Evolutionary conservation across 768 basidiomycete species (phyloP).

Genomic region (Clathrus columnatus): DNA sequence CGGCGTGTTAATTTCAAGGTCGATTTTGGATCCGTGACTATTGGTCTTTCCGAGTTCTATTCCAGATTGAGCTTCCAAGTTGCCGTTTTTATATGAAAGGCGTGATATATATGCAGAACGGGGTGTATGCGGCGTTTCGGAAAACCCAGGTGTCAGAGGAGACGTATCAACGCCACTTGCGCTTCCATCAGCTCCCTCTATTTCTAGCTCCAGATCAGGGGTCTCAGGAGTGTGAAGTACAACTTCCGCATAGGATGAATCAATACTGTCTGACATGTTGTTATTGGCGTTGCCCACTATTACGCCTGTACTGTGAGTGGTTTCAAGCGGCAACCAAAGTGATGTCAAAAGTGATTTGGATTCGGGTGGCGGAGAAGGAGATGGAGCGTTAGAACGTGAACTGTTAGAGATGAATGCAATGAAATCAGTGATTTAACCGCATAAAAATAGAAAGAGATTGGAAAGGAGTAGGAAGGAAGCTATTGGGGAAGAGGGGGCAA

Average conservation of each 20-base stretch:
- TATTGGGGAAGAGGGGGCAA: background rate
- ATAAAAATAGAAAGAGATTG: too few species aligned
- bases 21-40: too few species aligned
- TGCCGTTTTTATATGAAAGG: background rate
- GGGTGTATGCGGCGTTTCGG: slow-evolving; percentile 1
- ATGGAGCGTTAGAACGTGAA: slow-evolving; percentile 1
- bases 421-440: too few species aligned
- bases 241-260: slow-evolving; percentile 13
- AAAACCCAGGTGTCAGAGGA: slow-evolving; percentile 34
- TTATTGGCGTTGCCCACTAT: slow-evolving; percentile 12
- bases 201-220: slow-evolving; percentile 26
- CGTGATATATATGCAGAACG: background rate
- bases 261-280: background rate
- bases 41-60: background rate
- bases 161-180: slow-evolving; percentile 36
- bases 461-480: too few species aligned
- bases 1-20: too few species aligned
- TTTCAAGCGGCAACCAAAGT: background rate
- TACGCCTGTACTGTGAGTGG: slow-evolving; percentile 14
- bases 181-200: slow-evolving; percentile 32
- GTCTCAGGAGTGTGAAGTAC: slow-evolving; percentile 11
- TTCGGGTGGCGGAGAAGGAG: slow-evolving; percentile 4
- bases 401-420: slow-evolving; percentile 17
- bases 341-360: background rate
- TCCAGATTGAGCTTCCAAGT: background rate